Evolutionary conservation across 495 filamentous ascomycete genomes (phyloP).

Genomic region (Xylaria palmicola): DNA sequence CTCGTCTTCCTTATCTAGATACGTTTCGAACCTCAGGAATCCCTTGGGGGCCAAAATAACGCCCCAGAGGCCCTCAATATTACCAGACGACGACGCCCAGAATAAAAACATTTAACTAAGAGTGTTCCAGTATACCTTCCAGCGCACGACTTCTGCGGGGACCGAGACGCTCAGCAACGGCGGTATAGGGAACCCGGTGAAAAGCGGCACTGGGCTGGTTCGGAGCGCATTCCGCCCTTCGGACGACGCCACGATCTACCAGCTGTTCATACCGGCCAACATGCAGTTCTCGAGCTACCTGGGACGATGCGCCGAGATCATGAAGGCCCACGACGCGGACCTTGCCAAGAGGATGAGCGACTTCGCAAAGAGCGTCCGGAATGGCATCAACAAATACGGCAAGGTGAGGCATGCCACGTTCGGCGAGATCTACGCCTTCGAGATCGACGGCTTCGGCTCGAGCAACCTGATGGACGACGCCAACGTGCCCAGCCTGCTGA

Average conservation of each 20-base stretch:
- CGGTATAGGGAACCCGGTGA: conserved; percentile 58
- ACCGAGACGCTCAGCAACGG: conserved; percentile 62
- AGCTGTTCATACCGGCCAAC: conserved; percentile 63
- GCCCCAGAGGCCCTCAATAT: neutral
- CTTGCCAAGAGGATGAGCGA: conserved; percentile 49
- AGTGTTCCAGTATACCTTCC: conserved; percentile 53
- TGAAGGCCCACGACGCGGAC: conserved; percentile 39
- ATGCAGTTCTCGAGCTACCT: conserved; percentile 67
- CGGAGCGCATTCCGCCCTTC: conserved; percentile 63
- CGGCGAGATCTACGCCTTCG: conserved; percentile 59
- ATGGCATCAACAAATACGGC: conserved; percentile 51
- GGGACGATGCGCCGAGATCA: conserved; percentile 46
- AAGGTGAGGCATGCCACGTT: conserved; percentile 44
- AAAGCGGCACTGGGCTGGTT: conserved; percentile 57
- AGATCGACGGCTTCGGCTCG: conserved; percentile 58
- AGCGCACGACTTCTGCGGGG: conserved; percentile 47
- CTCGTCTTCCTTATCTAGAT: neutral
- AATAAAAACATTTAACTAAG: neutral
- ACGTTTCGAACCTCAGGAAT: neutral
- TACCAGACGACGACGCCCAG: neutral
- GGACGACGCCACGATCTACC: conserved; percentile 58
- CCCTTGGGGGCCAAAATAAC: neutral
- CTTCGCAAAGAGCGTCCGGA: conserved; percentile 45
- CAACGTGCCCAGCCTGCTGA: conserved; percentile 60
- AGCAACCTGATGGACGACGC: conserved; percentile 70